phyloP scores from a whole-genome alignment of 2,329 filamentous ascomycete genomes.

The Botrytis tulipae region DNA sequence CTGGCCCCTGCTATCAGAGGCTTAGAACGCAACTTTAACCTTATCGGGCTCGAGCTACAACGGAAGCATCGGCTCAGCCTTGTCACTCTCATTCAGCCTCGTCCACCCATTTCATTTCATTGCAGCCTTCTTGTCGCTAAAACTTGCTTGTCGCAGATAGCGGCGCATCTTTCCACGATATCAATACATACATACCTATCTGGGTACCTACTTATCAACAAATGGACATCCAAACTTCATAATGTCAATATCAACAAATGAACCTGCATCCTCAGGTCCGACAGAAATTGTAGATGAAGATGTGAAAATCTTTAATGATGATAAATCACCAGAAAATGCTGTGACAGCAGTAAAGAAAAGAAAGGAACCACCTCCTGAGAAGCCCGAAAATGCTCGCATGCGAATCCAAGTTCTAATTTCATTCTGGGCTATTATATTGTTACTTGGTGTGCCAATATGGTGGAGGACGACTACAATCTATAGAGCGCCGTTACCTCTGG shows the following conservation, averaged over 20 bases:
- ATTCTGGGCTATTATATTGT: conserved; percentile 85
- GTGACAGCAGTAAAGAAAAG: conserved; percentile 31
- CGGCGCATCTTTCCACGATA: background rate
- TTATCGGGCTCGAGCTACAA: background rate
- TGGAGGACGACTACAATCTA: conserved; percentile 93
- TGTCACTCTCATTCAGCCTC: background rate
- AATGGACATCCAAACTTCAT: conserved; percentile 11
- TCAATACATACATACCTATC: background rate
- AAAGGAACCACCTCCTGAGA: conserved; percentile 69
- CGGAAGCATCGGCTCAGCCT: background rate
- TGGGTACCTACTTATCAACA: background rate
- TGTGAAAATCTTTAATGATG: conserved; percentile 23
- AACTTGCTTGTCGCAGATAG: conserved; percentile 2
- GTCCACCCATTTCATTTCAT: background rate
- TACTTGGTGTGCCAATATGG: conserved; percentile 90
- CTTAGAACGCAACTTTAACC: background rate
- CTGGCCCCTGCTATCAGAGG: background rate
- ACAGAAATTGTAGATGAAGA: conserved; percentile 10
- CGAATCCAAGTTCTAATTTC: conserved; percentile 76
- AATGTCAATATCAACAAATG: conserved; percentile 30
- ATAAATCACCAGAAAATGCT: conserved; percentile 29
- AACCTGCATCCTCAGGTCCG: conserved; percentile 22
- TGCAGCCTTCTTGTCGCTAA: background rate
- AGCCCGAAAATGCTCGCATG: conserved; percentile 63
- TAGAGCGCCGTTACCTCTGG: conserved; percentile 76